phyloP scores from a whole-genome alignment of 1,284 basidiomycete genomes.

The Irpex sp. region DNA sequence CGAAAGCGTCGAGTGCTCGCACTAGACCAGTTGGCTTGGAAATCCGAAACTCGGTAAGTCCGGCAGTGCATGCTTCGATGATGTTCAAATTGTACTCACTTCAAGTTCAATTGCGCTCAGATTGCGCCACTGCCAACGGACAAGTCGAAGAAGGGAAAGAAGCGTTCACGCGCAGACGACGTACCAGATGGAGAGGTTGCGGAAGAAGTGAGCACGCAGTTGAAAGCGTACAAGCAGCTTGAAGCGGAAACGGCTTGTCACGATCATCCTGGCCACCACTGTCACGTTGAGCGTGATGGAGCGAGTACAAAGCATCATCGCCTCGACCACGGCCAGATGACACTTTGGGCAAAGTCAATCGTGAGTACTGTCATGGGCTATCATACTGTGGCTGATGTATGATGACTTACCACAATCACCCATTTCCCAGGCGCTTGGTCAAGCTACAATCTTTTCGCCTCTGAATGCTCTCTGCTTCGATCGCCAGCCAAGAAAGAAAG shows the following conservation, averaged over 20 bases:
- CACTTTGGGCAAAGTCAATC: conserved; percentile 10
- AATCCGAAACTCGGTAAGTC: conserved; percentile 3
- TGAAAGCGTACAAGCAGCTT: neutral
- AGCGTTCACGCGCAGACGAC: neutral
- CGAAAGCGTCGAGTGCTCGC: neutral
- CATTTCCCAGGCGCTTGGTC: neutral
- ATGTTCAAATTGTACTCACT: too few species aligned
- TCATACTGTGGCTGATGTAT: neutral
- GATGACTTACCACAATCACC: neutral
- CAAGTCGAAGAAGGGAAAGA: neutral
- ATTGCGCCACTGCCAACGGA: too few species aligned
- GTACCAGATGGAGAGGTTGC: neutral
- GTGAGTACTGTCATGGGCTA: neutral
- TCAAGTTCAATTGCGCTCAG: too few species aligned
- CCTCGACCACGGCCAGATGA: conserved; percentile 6
- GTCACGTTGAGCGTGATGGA: neutral
- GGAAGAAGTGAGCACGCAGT: neutral
- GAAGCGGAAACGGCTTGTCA: neutral
- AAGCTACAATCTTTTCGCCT: neutral
- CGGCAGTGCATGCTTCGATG: too few species aligned
- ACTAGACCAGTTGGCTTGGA: conserved; percentile 4
- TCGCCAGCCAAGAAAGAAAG: neutral
- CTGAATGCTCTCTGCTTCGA: neutral
- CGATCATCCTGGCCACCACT: neutral
- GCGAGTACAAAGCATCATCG: neutral